Evolutionary conservation across 2,329 filamentous ascomycete species (phyloP).

Genomic region (Aureobasidium leucospermi): DNA sequence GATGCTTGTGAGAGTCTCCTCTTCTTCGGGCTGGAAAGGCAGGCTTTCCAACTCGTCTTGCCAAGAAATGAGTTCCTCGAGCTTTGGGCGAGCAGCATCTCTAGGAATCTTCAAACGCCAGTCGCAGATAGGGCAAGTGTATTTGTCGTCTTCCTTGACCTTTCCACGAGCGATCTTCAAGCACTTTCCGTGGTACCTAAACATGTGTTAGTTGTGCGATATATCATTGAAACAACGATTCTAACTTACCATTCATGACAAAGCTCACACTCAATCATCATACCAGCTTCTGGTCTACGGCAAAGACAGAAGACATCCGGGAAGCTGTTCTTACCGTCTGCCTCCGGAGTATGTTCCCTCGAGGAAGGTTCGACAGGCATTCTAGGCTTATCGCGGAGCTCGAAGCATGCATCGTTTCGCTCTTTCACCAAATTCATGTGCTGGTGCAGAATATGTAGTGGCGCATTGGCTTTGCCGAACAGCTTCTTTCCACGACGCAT

Average conservation of each 20-base stretch:
- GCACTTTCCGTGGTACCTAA: slow-evolving; percentile 94
- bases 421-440: slow-evolving; percentile 92
- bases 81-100: slow-evolving; percentile 87
- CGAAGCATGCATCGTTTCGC: slow-evolving; percentile 85
- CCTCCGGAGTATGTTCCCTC: slow-evolving; percentile 61
- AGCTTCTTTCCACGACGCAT: slow-evolving; percentile 97
- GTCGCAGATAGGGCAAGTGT: slow-evolving; percentile 96
- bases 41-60: slow-evolving; percentile 71
- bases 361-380: slow-evolving; percentile 89
- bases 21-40: slow-evolving; percentile 94
- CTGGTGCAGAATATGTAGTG: slow-evolving; percentile 86
- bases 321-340: slow-evolving; percentile 30
- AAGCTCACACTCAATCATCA: slow-evolving; percentile 99
- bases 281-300: slow-evolving; percentile 82
- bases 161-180: slow-evolving; percentile 96
- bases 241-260: slow-evolving; percentile 82
- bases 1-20: slow-evolving; percentile 77
- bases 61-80: slow-evolving; percentile 81
- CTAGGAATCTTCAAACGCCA: slow-evolving; percentile 95
- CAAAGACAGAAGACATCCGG: slow-evolving; percentile 91
- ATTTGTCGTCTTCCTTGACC: slow-evolving; percentile 97
- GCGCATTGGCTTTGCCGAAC: slow-evolving; percentile 96
- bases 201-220: background rate
- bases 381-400: slow-evolving; percentile 79
- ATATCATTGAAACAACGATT: background rate